A percentile compares a stretch with the other conserved stretches of the same genome.
phyloP scores from a whole-genome alignment of 331 rosid species.

The Rhamnella rubrinervis region DNA sequence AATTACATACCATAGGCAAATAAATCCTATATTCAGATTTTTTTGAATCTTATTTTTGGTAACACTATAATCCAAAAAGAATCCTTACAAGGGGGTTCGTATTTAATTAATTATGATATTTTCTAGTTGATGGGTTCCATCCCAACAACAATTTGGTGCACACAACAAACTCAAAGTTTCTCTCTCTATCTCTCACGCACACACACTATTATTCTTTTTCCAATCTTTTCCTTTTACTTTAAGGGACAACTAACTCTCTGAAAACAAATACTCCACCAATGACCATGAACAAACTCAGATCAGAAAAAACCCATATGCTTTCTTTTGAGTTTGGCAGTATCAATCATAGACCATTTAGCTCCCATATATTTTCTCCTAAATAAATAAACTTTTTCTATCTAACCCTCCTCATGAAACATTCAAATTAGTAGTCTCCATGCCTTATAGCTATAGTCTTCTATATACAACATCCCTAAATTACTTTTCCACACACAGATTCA shows the following conservation, averaged over 20 bases:
- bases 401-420: neutral
- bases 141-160: slow-evolving; percentile 79
- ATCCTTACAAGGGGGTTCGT: slow-evolving; percentile 14
- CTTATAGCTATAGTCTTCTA: slow-evolving; percentile 21
- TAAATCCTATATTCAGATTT: too few relatives aligned
- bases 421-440: slow-evolving; percentile 1
- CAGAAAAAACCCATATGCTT: neutral
- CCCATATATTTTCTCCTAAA: slow-evolving; percentile 25
- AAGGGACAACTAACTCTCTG: slow-evolving; percentile 55
- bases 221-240: slow-evolving; percentile 61
- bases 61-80: too few relatives aligned
- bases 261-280: slow-evolving; percentile 39
- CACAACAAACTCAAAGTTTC: slow-evolving; percentile 43
- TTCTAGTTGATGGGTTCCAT: slow-evolving; percentile 55
- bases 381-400: neutral
- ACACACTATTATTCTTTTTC: neutral
- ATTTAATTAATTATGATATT: slow-evolving; percentile 4
- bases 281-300: slow-evolving; percentile 26
- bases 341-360: slow-evolving; percentile 33
- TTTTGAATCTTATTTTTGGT: too few relatives aligned
- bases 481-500: slow-evolving; percentile 10
- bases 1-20: too few relatives aligned
- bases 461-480: slow-evolving; percentile 9
- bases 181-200: slow-evolving; percentile 12
- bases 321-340: slow-evolving; percentile 43